Evolutionary conservation across 306 rosid genomes (phyloP).

Genomic region (Lotus japonicus): DNA sequence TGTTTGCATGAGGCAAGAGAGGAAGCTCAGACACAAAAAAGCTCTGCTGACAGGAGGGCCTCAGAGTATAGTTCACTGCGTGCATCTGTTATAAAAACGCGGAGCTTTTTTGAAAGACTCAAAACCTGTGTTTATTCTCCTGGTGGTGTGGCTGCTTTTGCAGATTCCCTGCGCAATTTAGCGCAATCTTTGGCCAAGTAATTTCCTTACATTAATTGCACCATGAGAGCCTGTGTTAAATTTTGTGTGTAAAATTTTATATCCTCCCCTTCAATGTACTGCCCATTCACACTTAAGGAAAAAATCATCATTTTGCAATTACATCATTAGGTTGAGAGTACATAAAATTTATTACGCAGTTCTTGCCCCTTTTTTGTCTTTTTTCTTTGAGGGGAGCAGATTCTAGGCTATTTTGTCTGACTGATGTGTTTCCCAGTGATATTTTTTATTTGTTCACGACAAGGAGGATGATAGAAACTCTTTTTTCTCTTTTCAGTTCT

Average conservation of each 20-base stretch:
- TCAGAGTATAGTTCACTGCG: constrained; percentile 78
- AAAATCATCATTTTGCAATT: neutral
- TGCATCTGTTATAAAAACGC: constrained; percentile 74
- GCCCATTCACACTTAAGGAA: neutral
- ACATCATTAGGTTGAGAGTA: neutral
- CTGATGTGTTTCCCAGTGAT: constrained; percentile 5
- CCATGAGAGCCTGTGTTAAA: too few species aligned
- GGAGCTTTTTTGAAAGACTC: constrained; percentile 81
- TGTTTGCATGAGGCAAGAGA: constrained; percentile 98
- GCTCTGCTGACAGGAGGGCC: constrained; percentile 94
- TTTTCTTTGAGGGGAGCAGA: neutral
- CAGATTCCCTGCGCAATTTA: constrained; percentile 58
- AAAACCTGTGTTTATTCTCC: constrained; percentile 62
- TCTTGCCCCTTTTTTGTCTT: neutral
- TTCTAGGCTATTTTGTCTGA: constrained; percentile 1
- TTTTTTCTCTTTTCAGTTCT: constrained; percentile 53
- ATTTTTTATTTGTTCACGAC: neutral
- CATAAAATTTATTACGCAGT: neutral
- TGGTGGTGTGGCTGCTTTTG: constrained; percentile 64
- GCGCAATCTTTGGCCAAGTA: constrained; percentile 93
- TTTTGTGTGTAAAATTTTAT: neutral
- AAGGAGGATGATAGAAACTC: neutral
- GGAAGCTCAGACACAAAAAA: constrained; percentile 98
- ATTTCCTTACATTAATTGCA: constrained; percentile 20
- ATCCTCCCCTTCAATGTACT: neutral